phyloP scores from a whole-genome alignment of 306 rosid species.

The Psophocarpus tetragonolobus region DNA sequence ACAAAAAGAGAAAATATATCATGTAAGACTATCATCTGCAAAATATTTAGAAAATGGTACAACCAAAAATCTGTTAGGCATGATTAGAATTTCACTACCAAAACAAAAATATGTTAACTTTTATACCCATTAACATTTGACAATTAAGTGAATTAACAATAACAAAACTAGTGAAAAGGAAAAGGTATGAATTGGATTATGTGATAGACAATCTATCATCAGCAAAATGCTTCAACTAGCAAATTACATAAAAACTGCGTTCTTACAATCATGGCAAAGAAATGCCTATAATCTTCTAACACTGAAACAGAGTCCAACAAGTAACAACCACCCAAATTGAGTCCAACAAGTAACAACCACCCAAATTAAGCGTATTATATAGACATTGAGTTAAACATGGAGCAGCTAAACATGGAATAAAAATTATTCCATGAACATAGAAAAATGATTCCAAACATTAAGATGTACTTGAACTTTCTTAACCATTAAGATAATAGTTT shows the following conservation, averaged over 20 bases:
- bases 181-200: slow-evolving; percentile 1
- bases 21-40: neutral
- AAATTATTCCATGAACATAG: neutral
- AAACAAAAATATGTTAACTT: neutral
- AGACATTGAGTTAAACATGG: neutral
- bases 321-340: neutral
- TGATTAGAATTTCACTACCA: neutral
- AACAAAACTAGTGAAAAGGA: slow-evolving; percentile 16
- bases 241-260: slow-evolving; percentile 4
- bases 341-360: too few relatives aligned
- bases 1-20: slow-evolving; percentile 18
- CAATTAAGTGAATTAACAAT: neutral
- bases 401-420: neutral
- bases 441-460: neutral
- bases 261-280: slow-evolving; percentile 5
- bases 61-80: neutral
- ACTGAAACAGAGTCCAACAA: neutral
- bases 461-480: neutral
- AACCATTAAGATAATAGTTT: slow-evolving; percentile 5
- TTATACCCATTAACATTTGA: neutral
- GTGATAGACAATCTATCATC: neutral
- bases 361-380: neutral
- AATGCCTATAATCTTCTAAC: neutral
- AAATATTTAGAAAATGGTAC: slow-evolving; percentile 17
- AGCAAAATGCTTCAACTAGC: neutral